Conservation (phyloP, 2,329 filamentous ascomycete genomes). For the Claviceps sp. region DNA sequence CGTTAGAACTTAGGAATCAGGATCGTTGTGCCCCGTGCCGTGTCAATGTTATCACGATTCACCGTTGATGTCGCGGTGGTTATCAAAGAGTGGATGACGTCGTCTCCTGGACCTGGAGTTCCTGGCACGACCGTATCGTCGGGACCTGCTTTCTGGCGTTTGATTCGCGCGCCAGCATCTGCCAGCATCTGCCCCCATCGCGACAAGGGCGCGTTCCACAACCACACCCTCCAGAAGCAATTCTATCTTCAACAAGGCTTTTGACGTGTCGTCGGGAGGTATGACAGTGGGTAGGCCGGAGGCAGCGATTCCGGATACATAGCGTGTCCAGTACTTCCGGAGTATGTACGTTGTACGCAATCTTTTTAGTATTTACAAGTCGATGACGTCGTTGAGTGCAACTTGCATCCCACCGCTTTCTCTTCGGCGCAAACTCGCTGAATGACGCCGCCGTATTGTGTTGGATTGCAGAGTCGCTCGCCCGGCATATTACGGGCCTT, state of each 20-base stretch:
- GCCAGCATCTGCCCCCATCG: neutral
- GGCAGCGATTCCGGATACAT: no score
- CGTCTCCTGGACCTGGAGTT: neutral
- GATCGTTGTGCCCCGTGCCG: no score
- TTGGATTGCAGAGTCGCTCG: no score
- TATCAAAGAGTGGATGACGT: neutral
- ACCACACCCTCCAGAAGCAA: neutral
- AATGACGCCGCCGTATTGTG: no score
- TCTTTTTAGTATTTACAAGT: neutral
- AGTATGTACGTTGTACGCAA: neutral
- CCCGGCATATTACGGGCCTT: no score
- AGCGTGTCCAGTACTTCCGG: neutral
- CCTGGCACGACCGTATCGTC: neutral
- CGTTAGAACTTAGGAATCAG: no score
- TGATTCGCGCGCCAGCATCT: neutral
- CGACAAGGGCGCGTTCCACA: neutral
- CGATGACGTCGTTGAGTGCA: conserved; percentile 3
- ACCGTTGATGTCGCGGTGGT: neutral
- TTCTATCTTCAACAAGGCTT: no score
- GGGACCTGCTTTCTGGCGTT: neutral
- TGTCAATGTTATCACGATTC: no score
- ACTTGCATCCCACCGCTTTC: neutral
- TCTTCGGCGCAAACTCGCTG: no score
- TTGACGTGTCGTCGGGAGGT: no score
- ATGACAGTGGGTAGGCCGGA: no score